phyloP scores from a whole-genome alignment of 2,329 filamentous ascomycete genomes.

The Fusarium sp. region DNA sequence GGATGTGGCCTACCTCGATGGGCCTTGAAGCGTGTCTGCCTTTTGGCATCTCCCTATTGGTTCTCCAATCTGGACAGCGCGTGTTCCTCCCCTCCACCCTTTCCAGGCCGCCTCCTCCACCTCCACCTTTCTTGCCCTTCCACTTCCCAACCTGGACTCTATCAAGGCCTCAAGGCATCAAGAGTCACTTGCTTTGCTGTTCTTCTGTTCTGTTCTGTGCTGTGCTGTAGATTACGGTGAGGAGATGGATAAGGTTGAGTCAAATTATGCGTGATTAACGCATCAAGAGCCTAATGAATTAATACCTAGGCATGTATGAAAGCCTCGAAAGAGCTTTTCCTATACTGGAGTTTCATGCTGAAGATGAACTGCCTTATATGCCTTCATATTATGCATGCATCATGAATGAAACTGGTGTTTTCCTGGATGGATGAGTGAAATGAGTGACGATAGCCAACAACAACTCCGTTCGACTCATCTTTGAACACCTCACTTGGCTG shows the following conservation, averaged over 20 bases:
- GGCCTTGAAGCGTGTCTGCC: conserved; percentile 41
- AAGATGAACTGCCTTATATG: neutral
- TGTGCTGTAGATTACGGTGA: conserved; percentile 6
- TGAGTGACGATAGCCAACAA: conserved; percentile 27
- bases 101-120: conserved; percentile 31
- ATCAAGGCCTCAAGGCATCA: conserved; percentile 35
- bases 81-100: conserved; percentile 35
- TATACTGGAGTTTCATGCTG: neutral
- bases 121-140: conserved; percentile 32
- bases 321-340: neutral
- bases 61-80: conserved; percentile 29
- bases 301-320: neutral
- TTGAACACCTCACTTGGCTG: conserved; percentile 35
- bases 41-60: conserved; percentile 44
- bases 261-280: conserved; percentile 14
- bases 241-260: conserved; percentile 14
- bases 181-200: conserved; percentile 12
- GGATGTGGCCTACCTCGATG: conserved; percentile 33
- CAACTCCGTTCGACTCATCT: conserved; percentile 36
- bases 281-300: neutral
- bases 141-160: conserved; percentile 17
- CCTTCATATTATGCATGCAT: neutral
- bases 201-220: conserved; percentile 10
- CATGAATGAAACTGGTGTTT: conserved; percentile 1
- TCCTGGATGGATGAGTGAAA: conserved; percentile 13